A percentile compares a stretch with the other conserved stretches of the same genome.
These are phyloP conservation scores for Gilbertella persicaria DNA, from an alignment of 371 early-diverging fungal species.

Conservation along the genomic window DNA sequence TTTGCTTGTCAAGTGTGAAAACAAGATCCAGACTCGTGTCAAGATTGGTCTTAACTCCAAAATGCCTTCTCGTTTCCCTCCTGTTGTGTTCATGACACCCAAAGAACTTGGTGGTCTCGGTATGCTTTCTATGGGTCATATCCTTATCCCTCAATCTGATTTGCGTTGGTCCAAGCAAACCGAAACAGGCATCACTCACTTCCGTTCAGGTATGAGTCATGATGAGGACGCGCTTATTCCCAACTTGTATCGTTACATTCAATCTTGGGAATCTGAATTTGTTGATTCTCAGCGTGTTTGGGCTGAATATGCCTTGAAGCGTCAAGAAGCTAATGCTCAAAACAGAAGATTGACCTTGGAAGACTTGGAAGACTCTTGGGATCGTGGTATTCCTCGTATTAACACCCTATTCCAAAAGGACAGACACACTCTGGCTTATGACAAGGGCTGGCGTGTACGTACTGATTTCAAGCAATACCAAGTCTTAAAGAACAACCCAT, in stretches of 20 bases:
- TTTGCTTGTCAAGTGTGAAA: constrained; percentile 94
- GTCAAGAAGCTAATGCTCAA: constrained; percentile 95
- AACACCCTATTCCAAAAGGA: constrained; percentile 97
- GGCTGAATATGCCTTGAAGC: constrained; percentile 98
- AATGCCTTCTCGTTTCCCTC: constrained; percentile 99
- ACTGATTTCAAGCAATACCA: constrained; percentile 98
- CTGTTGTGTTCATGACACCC: constrained; percentile 84
- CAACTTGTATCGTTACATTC: constrained; percentile 96
- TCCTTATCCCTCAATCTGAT: constrained; percentile 96
- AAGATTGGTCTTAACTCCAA: constrained; percentile 99
- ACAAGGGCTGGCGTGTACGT: constrained; percentile 98
- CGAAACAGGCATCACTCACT: constrained; percentile 96
- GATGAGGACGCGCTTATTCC: constrained; percentile 97
- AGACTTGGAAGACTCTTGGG: constrained; percentile 98
- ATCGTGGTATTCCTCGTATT: constrained; percentile 98
- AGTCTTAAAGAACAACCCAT: constrained; percentile 92
- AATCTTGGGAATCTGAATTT: constrained; percentile 98
- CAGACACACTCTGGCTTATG: constrained; percentile 96
- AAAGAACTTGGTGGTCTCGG: constrained; percentile 97
- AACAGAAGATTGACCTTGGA: constrained; percentile 94
- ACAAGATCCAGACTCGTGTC: constrained; percentile 98
- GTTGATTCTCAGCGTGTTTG: constrained; percentile 98
- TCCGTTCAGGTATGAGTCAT: constrained; percentile 98
- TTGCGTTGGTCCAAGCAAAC: constrained; percentile 97
- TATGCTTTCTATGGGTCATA: constrained; percentile 99